Conservation (phyloP, 192 early-diverging fungal species). For the Mortierella hygrophila region DNA sequence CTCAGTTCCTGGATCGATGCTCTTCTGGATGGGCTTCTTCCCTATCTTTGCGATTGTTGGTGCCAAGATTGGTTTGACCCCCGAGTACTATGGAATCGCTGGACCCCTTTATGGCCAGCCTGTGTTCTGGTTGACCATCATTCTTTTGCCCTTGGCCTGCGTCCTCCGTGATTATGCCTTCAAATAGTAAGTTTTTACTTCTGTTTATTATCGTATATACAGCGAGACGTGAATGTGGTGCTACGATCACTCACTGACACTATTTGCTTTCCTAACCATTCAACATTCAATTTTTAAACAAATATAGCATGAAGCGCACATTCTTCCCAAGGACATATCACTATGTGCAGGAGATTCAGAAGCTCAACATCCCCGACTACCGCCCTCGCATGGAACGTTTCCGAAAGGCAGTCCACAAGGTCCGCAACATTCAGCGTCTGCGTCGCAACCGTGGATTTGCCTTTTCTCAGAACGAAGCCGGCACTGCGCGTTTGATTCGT, state of each 20-base stretch:
- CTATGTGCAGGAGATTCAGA: slow-evolving; percentile 99
- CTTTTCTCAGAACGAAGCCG: slow-evolving; percentile 97
- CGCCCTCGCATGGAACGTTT: slow-evolving; percentile 98
- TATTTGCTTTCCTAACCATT: slow-evolving; percentile 17
- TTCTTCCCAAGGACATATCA: slow-evolving; percentile 90
- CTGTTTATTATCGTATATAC: too few relatives aligned
- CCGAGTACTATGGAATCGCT: slow-evolving; percentile 82
- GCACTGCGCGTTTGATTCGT: slow-evolving; percentile 65
- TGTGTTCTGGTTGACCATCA: slow-evolving; percentile 89
- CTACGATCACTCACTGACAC: neutral
- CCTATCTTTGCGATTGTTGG: slow-evolving; percentile 86
- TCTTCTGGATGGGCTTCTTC: slow-evolving; percentile 90
- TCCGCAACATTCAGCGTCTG: slow-evolving; percentile 90
- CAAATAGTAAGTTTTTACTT: slow-evolving; percentile 88
- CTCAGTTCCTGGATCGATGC: slow-evolving; percentile 91
- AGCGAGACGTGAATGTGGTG: too few relatives aligned
- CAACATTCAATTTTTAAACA: neutral
- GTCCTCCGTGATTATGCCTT: slow-evolving; percentile 92
- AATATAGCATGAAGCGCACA: slow-evolving; percentile 76
- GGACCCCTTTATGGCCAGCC: slow-evolving; percentile 73
- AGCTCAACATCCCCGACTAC: slow-evolving; percentile 99
- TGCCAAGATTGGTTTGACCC: slow-evolving; percentile 73
- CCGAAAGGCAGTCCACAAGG: slow-evolving; percentile 99
- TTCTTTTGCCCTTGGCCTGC: slow-evolving; percentile 87
- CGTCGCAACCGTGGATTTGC: slow-evolving; percentile 96